Evolutionary conservation across 805 yeast genomes (phyloP), one percentile per base, ranked within the genome.

Genomic region (Schwanniomyces sp.): DNA sequence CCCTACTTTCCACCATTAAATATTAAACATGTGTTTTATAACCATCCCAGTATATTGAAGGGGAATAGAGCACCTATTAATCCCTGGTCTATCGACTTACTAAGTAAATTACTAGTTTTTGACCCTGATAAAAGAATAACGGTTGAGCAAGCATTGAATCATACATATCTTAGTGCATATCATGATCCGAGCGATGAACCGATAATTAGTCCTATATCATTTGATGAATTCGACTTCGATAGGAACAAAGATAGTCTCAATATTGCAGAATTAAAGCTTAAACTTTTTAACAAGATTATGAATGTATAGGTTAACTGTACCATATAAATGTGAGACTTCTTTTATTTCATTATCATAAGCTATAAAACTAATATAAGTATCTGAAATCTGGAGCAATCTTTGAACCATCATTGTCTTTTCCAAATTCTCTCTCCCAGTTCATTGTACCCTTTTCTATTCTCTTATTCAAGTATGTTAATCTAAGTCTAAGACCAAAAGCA

Each of bases 111-210:
- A 86, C 75, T 94, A 32, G 82, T 91, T n/a, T 78, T 94, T 53
- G 96, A 92, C 63, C 98, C 98, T 3, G 76, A 74, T 40, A 79
- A 81, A 57, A 79, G 99, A 66, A 86, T 91, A 47, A 83, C 91
- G 0, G 98, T 91, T 3, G 90, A 87, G 48, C 86, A 90, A 56
- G 97, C 98, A 0, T 73, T 94, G 43, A 78, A 75, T 50, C 99
- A 94, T 68, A 96, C 97, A 7, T 94, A 92, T 63, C 69, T 94
- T 46, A 76, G 84, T 41, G 80, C 88, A 28, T 94, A 97, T 91
- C 97, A 70, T 46, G 75, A 71, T 43, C 63, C 66, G 0, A 49
- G 43, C 11, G 71, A 66, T 43, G 72, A 68, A 40, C 73, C 71
- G 2, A 47, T 44, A 0, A 59, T 60, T 4, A 40, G 45, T 3